Conservation (phyloP, 2,329 filamentous ascomycete genomes). For the Thyridium curvatum region DNA sequence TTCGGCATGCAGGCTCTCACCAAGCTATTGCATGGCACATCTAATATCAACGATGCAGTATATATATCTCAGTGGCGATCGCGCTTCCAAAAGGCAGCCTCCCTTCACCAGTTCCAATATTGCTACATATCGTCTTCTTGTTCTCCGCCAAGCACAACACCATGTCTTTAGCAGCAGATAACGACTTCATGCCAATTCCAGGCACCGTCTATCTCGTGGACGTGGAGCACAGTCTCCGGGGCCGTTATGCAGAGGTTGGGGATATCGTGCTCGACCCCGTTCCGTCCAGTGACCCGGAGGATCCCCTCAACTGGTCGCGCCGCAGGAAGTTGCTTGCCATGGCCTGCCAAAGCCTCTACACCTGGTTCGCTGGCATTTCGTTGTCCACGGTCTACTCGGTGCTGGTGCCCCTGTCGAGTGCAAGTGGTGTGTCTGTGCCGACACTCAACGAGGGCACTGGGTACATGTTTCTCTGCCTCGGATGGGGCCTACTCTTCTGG, state of each 20-base stretch:
- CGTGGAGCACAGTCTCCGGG: slow-evolving; percentile 21
- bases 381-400: slow-evolving; percentile 21
- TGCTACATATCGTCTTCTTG: too few relatives aligned
- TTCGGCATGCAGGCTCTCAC: too few relatives aligned
- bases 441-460: slow-evolving; percentile 21
- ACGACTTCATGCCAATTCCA: too few relatives aligned
- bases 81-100: too few relatives aligned
- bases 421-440: slow-evolving; percentile 14
- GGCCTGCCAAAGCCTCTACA: slow-evolving; percentile 30
- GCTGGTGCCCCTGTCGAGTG: slow-evolving; percentile 17
- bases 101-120: too few relatives aligned
- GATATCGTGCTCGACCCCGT: slow-evolving; percentile 14
- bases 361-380: slow-evolving; percentile 30
- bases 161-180: too few relatives aligned
- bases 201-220: slow-evolving; percentile 35
- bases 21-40: too few relatives aligned
- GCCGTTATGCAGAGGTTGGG: slow-evolving; percentile 21
- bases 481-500: slow-evolving; percentile 37
- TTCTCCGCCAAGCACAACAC: too few relatives aligned
- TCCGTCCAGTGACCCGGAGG: too few relatives aligned
- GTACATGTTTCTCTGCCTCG: slow-evolving; percentile 28
- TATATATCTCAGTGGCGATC: too few relatives aligned
- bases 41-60: too few relatives aligned
- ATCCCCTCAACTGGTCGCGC: too few relatives aligned
- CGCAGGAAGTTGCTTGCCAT: slow-evolving; percentile 17